Conservation (phyloP, 2,329 filamentous ascomycete genomes). For the Pyrenophora teres region DNA sequence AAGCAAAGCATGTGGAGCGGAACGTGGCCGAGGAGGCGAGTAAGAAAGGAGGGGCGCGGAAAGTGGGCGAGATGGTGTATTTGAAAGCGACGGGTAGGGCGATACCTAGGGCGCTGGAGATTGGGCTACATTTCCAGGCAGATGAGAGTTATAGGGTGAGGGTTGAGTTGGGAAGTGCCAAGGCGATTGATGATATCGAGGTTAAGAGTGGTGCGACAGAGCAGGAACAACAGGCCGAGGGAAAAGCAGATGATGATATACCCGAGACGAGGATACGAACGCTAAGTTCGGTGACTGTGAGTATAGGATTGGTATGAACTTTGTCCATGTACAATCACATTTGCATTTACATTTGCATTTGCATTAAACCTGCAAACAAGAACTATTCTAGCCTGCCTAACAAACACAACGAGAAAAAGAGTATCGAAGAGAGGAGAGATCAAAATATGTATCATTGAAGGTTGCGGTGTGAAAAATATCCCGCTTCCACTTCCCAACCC, state of each 20-base stretch:
- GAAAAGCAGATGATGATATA: slow-evolving; percentile 34
- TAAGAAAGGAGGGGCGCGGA: slow-evolving; percentile 7
- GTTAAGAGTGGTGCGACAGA: slow-evolving; percentile 14
- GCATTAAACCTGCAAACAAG: neutral
- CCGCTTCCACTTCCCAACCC: slow-evolving; percentile 5
- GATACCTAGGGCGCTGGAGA: slow-evolving; percentile 64
- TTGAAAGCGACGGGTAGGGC: slow-evolving; percentile 70
- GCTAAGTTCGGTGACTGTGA: slow-evolving; percentile 41
- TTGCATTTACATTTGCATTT: neutral
- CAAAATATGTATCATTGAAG: slow-evolving; percentile 46
- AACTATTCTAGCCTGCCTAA: neutral
- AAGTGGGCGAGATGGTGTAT: slow-evolving; percentile 57
- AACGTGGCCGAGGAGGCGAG: slow-evolving; percentile 31
- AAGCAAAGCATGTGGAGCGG: slow-evolving; percentile 37
- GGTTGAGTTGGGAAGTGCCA: slow-evolving; percentile 65
- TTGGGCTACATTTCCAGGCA: slow-evolving; percentile 69
- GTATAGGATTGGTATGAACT: slow-evolving; percentile 34
- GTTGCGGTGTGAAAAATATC: slow-evolving; percentile 1
- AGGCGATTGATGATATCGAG: slow-evolving; percentile 70
- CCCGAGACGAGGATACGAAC: slow-evolving; percentile 50
- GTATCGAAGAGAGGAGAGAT: slow-evolving; percentile 4
- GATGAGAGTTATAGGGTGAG: slow-evolving; percentile 63
- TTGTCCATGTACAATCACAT: neutral
- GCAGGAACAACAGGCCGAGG: slow-evolving; percentile 18
- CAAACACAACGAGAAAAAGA: neutral